Conservation (phyloP, 164 flowering plant genomes). For the Platanus orientalis region DNA sequence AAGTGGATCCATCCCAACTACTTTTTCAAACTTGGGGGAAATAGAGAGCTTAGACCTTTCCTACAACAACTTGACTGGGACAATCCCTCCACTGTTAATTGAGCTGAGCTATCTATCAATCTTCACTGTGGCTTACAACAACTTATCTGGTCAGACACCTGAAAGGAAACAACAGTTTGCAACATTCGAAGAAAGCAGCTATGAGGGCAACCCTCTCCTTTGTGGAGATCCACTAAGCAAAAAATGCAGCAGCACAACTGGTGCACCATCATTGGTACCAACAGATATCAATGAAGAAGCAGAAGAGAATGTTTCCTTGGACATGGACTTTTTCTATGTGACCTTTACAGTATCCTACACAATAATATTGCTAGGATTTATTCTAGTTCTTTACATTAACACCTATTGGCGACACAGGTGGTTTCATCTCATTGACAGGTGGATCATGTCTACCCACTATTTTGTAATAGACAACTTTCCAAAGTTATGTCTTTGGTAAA, state of each 20-base stretch:
- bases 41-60: slow-evolving; percentile 10
- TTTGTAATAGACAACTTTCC: no score
- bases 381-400: not conserved
- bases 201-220: not conserved
- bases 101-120: no score
- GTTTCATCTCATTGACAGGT: not conserved
- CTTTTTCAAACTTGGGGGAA: not conserved
- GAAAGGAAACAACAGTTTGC: not conserved
- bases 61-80: no score
- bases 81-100: no score
- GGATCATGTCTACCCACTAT: no score
- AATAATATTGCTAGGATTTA: not conserved
- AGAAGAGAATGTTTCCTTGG: not conserved
- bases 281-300: not conserved
- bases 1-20: no score
- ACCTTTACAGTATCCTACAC: not conserved
- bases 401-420: not conserved
- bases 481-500: no score
- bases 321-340: not conserved
- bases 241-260: not conserved
- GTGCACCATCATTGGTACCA: not conserved
- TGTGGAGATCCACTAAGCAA: not conserved
- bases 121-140: no score
- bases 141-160: not conserved
- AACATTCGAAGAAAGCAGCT: not conserved